Evolutionary conservation across 352 stramenopile species (phyloP).

Genomic region (Pythium dissotocum): DNA sequence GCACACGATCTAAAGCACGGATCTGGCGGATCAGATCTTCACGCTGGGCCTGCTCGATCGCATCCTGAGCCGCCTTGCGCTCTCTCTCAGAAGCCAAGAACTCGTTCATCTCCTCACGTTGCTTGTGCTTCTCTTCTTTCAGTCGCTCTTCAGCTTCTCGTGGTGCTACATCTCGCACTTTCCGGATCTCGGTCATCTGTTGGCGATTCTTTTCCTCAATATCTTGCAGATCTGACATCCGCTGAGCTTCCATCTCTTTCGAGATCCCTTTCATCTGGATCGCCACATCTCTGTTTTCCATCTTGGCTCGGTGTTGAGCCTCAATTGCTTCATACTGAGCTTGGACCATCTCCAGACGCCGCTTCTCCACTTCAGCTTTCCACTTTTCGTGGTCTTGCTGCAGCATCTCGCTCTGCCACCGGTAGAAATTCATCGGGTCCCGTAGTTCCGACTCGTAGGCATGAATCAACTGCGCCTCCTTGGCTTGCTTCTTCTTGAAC

Average conservation of each 20-base stretch:
- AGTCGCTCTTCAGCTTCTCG: conserved; percentile 71
- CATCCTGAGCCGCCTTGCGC: conserved; percentile 59
- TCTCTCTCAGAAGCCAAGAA: conserved; percentile 64
- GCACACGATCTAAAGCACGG: conserved; percentile 75
- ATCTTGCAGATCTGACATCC: conserved; percentile 55
- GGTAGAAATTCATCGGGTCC: conserved; percentile 90
- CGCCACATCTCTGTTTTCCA: conserved; percentile 84
- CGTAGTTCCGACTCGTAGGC: conserved; percentile 90
- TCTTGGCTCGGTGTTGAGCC: conserved; percentile 57
- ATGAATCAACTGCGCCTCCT: conserved; percentile 84
- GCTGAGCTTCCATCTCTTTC: conserved; percentile 64
- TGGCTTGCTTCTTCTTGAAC: conserved; percentile 90
- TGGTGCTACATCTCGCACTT: conserved; percentile 76
- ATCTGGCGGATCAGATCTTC: conserved; percentile 89
- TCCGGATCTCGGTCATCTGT: conserved; percentile 67
- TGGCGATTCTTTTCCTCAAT: conserved; percentile 56
- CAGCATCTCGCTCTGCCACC: conserved; percentile 88
- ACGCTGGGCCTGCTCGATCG: conserved; percentile 64
- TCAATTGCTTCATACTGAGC: conserved; percentile 80
- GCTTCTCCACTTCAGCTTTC: conserved; percentile 71
- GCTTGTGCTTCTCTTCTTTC: conserved; percentile 54
- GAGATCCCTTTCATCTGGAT: conserved; percentile 76
- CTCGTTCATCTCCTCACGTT: conserved; percentile 64
- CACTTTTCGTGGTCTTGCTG: conserved; percentile 72
- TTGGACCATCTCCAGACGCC: conserved; percentile 82